These are phyloP conservation scores for Smallanthus sonchifolius DNA, from an alignment of 129 eudicot genomes.

Conservation along the genomic window DNA sequence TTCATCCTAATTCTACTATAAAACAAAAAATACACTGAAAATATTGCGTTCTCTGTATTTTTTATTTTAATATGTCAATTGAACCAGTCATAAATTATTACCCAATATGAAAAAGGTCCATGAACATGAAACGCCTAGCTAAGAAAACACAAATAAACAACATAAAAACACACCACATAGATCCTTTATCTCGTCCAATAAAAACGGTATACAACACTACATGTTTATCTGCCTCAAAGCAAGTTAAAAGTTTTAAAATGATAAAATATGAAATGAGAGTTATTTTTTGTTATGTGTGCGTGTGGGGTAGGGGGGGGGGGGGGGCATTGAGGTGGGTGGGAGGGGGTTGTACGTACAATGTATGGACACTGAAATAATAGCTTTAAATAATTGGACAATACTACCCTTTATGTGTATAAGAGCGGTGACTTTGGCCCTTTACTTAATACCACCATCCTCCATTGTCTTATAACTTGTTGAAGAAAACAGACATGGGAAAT, in stretches of 20 bases:
- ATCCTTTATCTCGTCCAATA: neutral
- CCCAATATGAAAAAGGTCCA: neutral
- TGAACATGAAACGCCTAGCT: neutral
- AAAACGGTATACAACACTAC: neutral
- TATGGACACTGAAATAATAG: neutral
- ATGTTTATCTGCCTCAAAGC: neutral
- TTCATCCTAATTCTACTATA: too few relatives aligned
- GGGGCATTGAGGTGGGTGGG: too few relatives aligned
- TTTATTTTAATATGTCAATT: too few relatives aligned
- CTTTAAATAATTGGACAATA: slow-evolving; percentile 18
- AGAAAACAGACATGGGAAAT: slow-evolving; percentile 18
- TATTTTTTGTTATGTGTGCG: neutral
- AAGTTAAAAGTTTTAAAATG: neutral
- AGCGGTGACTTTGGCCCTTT: slow-evolving; percentile 14
- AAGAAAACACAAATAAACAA: neutral
- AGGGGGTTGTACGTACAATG: slow-evolving; percentile 9
- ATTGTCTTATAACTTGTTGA: neutral
- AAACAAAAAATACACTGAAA: too few relatives aligned
- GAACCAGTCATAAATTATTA: too few relatives aligned
- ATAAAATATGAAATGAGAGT: neutral
- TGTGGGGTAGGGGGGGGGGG: neutral
- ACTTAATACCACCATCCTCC: slow-evolving; percentile 6
- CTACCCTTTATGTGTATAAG: slow-evolving; percentile 32
- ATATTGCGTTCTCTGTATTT: too few relatives aligned
- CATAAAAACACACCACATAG: neutral